These are phyloP conservation scores for Neoarthrinium moseri DNA, from an alignment of 2,329 filamentous ascomycete species.

Conservation along the genomic window DNA sequence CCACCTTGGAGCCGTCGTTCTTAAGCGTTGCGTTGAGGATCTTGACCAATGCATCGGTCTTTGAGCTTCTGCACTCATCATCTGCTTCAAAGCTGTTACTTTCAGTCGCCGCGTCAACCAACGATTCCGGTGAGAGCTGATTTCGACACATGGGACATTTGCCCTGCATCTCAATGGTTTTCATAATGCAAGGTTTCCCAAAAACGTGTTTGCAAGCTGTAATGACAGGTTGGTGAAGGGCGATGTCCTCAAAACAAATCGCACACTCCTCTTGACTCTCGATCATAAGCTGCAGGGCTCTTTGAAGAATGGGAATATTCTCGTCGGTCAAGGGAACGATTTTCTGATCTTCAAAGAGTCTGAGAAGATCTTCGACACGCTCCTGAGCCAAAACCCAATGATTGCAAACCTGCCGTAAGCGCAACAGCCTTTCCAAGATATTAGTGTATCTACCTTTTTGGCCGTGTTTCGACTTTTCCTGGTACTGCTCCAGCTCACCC, in stretches of 20 bases:
- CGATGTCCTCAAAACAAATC: constrained; percentile 73
- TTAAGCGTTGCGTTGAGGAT: constrained; percentile 70
- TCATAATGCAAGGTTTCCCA: constrained; percentile 70
- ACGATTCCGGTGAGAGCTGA: constrained; percentile 56
- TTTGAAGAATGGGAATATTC: constrained; percentile 70
- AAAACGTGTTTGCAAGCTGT: constrained; percentile 84
- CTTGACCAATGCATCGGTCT: constrained; percentile 75
- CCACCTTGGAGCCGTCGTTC: constrained; percentile 64
- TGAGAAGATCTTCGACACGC: constrained; percentile 70
- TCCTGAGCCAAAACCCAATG: constrained; percentile 82
- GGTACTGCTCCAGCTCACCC: constrained; percentile 64
- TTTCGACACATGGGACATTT: constrained; percentile 86
- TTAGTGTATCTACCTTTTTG: constrained; percentile 64
- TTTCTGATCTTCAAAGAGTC: constrained; percentile 65
- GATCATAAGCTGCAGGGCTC: constrained; percentile 72
- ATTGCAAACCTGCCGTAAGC: constrained; percentile 83
- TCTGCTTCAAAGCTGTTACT: constrained; percentile 34
- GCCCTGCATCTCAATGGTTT: constrained; percentile 71
- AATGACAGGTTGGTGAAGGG: constrained; percentile 65
- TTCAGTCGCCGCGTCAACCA: constrained; percentile 47
- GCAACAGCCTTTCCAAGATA: constrained; percentile 77
- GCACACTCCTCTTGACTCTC: constrained; percentile 82
- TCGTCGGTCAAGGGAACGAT: constrained; percentile 69
- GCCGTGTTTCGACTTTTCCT: constrained; percentile 39
- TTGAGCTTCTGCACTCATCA: constrained; percentile 69